Evolutionary conservation across 371 early-diverging fungal species (phyloP).

Genomic region (Funneliformis caledonium): DNA sequence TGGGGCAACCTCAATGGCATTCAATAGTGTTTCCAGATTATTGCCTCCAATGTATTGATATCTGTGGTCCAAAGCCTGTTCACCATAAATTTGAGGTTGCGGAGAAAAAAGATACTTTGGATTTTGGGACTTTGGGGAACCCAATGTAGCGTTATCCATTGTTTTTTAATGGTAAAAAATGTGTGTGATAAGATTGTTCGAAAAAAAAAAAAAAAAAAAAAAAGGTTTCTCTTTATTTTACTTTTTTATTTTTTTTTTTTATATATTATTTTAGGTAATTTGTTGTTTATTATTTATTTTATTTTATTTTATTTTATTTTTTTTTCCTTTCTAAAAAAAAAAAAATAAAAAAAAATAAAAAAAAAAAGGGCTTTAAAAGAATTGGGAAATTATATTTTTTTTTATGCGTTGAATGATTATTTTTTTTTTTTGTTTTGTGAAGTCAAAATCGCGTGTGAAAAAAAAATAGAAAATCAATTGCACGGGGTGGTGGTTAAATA

Average conservation of each 20-base stretch:
- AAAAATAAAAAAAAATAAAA: not conserved
- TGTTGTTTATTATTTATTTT: not conserved
- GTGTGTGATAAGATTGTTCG: not conserved
- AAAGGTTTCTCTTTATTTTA: not conserved
- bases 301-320: no score
- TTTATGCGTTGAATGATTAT: not conserved
- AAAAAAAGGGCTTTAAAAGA: not conserved
- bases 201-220: not conserved
- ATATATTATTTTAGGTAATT: not conserved
- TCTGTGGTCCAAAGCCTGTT: constrained; percentile 33
- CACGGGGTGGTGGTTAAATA: no score
- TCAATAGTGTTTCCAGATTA: constrained; percentile 38
- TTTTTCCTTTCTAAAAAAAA: not conserved
- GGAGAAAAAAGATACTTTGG: constrained; percentile 23
- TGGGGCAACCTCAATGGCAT: constrained; percentile 34
- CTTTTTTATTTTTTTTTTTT: not conserved
- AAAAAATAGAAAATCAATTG: constrained; percentile 20
- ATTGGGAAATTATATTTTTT: not conserved
- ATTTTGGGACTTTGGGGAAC: not conserved
- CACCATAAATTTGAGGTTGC: constrained; percentile 39
- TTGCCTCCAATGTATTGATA: constrained; percentile 30
- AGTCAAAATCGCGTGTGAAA: constrained; percentile 13
- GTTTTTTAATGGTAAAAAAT: not conserved
- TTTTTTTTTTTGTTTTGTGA: not conserved
- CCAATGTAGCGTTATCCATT: constrained; percentile 4